Percentiles rank a stretch among this genome's conserved stretches.
Evolutionary conservation across 1,284 basidiomycete species (phyloP).

Genomic region (Schizophyllum commune): DNA sequence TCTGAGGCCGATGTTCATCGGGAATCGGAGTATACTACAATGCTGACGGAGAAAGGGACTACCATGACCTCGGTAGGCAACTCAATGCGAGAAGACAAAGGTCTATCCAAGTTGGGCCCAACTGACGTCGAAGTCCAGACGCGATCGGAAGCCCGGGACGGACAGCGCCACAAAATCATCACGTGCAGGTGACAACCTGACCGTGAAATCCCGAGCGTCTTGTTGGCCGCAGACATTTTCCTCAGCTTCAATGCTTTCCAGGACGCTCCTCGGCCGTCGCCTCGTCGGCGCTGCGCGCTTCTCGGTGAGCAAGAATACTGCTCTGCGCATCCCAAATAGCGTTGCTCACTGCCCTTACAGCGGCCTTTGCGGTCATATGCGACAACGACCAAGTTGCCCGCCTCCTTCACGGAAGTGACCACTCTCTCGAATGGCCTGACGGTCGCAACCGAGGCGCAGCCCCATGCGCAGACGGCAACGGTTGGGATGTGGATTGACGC

Average conservation of each 20-base stretch:
- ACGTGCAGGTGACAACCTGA: not conserved
- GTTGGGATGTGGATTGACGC: constrained; percentile 99
- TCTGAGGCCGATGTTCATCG: too few relatives aligned
- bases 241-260: not conserved
- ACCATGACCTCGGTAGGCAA: too few relatives aligned
- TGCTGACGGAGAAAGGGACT: too few relatives aligned
- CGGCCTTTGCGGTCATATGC: not conserved
- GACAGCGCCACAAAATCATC: too few relatives aligned
- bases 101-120: too few relatives aligned
- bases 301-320: not conserved
- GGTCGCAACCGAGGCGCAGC: constrained; percentile 88
- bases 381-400: constrained; percentile 10
- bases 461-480: constrained; percentile 94
- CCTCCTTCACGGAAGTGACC: constrained; percentile 9
- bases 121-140: too few relatives aligned
- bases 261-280: not conserved
- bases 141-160: too few relatives aligned
- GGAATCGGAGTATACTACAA: too few relatives aligned
- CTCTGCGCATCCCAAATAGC: constrained; percentile 24
- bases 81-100: too few relatives aligned
- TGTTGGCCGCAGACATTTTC: not conserved
- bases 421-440: constrained; percentile 82
- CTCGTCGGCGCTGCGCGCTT: too few relatives aligned
- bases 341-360: constrained; percentile 14
- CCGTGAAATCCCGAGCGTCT: not conserved